phyloP scores from a whole-genome alignment of 2,329 filamentous ascomycete genomes.

The Arachnopeziza araneosa region DNA sequence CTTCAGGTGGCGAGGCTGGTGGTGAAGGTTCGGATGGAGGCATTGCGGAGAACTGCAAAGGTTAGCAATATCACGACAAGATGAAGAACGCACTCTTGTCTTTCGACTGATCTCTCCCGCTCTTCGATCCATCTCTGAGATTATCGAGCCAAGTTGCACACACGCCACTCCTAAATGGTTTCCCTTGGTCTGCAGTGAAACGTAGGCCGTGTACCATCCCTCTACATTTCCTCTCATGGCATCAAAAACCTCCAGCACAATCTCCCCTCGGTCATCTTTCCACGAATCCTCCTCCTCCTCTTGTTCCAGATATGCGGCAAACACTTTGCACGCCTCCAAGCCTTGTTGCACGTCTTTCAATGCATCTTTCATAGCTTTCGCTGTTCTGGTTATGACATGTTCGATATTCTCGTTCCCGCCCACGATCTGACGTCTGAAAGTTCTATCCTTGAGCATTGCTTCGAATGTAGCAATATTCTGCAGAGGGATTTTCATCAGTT shows the following conservation, averaged over 20 bases:
- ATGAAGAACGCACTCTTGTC: slow-evolving; percentile 54
- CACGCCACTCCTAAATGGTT: slow-evolving; percentile 65
- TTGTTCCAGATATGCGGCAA: slow-evolving; percentile 67
- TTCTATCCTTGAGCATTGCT: slow-evolving; percentile 77
- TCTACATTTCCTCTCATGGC: slow-evolving; percentile 93
- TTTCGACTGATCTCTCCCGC: slow-evolving; percentile 78
- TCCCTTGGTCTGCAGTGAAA: slow-evolving; percentile 68
- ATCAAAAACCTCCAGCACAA: slow-evolving; percentile 69
- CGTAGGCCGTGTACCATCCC: slow-evolving; percentile 79
- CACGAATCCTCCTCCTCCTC: slow-evolving; percentile 58
- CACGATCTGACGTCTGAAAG: slow-evolving; percentile 76
- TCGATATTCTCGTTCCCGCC: slow-evolving; percentile 89
- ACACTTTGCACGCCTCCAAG: slow-evolving; percentile 66
- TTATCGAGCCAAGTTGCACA: slow-evolving; percentile 67
- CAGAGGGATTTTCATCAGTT: slow-evolving; percentile 76
- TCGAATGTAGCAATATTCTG: slow-evolving; percentile 79
- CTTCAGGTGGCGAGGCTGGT: slow-evolving; percentile 9
- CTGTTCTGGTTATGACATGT: slow-evolving; percentile 77
- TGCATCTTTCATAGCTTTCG: slow-evolving; percentile 67
- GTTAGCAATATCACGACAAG: slow-evolving; percentile 9
- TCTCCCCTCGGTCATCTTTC: slow-evolving; percentile 53
- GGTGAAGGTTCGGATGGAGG: slow-evolving; percentile 4
- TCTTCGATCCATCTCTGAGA: slow-evolving; percentile 79
- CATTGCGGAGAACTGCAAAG: slow-evolving; percentile 15
- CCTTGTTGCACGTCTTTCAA: slow-evolving; percentile 76